phyloP scores from a whole-genome alignment of 1,139 yeast genomes.

The Pneumocystis canis region DNA sequence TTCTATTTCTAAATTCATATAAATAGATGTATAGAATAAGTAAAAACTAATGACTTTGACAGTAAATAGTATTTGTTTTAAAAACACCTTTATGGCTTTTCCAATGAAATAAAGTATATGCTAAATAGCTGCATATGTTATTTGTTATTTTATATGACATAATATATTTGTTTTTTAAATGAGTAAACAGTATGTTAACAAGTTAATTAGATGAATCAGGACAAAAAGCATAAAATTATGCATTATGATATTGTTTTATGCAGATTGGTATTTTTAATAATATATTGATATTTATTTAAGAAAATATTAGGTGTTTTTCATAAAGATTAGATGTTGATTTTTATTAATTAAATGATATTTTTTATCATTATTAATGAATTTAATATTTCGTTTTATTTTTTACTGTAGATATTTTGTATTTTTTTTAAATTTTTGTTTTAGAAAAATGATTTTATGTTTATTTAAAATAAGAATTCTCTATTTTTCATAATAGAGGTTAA shows the following conservation, averaged over 20 bases:
- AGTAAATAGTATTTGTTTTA: background rate
- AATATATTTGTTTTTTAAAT: background rate
- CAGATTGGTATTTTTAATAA: background rate
- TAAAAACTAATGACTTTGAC: background rate
- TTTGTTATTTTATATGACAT: background rate
- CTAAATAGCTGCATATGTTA: background rate
- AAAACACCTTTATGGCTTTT: background rate
- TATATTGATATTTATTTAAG: background rate
- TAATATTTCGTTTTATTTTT: background rate
- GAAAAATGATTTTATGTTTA: no score
- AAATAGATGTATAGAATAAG: background rate
- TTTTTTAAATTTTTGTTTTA: background rate
- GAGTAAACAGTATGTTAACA: background rate
- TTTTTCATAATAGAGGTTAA: no score
- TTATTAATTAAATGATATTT: background rate
- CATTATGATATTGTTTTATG: background rate
- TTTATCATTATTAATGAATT: background rate
- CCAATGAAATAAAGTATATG: background rate
- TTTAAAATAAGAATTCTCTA: no score
- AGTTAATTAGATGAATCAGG: background rate
- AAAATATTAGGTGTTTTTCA: background rate
- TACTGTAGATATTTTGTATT: background rate
- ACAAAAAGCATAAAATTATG: background rate
- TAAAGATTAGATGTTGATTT: background rate
- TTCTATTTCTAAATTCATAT: background rate